Evolutionary conservation across 495 filamentous ascomycete species (phyloP), one percentile per base, ranked within the genome.

Genomic region (Mytilinidion resinicola): DNA sequence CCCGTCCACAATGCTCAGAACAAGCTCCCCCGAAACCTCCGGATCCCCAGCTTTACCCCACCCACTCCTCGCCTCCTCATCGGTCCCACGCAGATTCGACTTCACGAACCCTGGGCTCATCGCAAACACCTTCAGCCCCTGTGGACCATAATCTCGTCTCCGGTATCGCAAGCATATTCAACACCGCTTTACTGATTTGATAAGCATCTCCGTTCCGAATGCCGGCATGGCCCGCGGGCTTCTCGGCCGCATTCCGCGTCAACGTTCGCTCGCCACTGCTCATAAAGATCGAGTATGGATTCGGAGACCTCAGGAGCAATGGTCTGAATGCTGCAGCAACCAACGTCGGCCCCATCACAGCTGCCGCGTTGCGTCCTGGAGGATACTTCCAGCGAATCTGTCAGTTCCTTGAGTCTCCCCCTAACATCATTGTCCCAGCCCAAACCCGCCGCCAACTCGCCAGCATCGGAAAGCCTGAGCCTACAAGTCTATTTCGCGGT

Each of bases 1-100:
- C 3, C 73, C 75, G 20, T 67, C 42, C 3, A 72, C 50, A 54
- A 76, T 73, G 12, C 62, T 60, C 59, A 74, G 12, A 25, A 76
- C 59, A n/a, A 51, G 67, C 43, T 63, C 61, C 43, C 57, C 74
- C 12, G 65, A 65, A 14, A 64, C 67, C 57, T 65, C 56, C 11
- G 71, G 67, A 56, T 71, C 69, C 1, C 70, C 72, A 21, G 72
- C 74, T 25, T 46, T 56, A 25, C 63, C 72, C 7, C 62, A 42
- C 34, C 56, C 68, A 53, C 49, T 71, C 12, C 64, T 49, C 35
- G 62, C 59, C 36, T 69, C 62, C 21, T 74, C 73, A 9, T 59
- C 64, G 41, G 53, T 59, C 1, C 72, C 72, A 20, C 72, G 63
- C 37, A 78, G 57, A 38, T 72, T 70, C 9, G 72, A 73, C 36